Evolutionary conservation across 2,329 filamentous ascomycete genomes (phyloP).

Genomic region (Colletotrichum karsti): DNA sequence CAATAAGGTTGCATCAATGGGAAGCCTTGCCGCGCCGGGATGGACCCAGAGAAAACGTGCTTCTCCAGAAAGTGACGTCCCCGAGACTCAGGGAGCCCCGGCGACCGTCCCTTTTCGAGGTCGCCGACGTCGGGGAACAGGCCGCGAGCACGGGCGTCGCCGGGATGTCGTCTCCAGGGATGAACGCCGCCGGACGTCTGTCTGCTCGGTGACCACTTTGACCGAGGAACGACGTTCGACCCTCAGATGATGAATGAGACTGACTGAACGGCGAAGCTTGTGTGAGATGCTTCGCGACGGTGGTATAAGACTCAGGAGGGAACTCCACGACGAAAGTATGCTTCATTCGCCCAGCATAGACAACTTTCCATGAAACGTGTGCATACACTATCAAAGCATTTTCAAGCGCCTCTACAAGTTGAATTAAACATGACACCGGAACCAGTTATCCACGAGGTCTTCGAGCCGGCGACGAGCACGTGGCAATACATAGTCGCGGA

Average conservation of each 20-base stretch:
- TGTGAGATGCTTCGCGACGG: not conserved
- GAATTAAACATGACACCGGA: slow-evolving; percentile 26
- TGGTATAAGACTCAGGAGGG: not conserved
- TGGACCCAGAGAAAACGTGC: not conserved
- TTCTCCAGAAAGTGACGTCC: not conserved
- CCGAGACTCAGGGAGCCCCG: not conserved
- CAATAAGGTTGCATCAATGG: slow-evolving; percentile 14
- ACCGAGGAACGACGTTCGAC: not conserved
- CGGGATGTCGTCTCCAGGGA: slow-evolving; percentile 1
- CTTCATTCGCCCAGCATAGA: too few relatives aligned
- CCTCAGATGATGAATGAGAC: not conserved
- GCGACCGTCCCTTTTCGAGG: slow-evolving; percentile 2
- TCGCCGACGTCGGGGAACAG: slow-evolving; percentile 22
- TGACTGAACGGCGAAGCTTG: not conserved
- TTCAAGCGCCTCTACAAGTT: not conserved
- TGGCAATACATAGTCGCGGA: slow-evolving; percentile 66
- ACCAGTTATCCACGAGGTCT: slow-evolving; percentile 44
- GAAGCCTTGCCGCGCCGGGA: not conserved
- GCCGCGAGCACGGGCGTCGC: slow-evolving; percentile 18
- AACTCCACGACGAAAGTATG: not conserved
- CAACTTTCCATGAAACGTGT: not conserved
- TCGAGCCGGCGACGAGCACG: slow-evolving; percentile 49
- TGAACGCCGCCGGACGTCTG: not conserved
- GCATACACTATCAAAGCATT: not conserved
- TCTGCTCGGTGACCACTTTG: slow-evolving; percentile 1